phyloP scores from a whole-genome alignment of 2,329 filamentous ascomycete genomes.

The Gaeumannomyces tritici region DNA sequence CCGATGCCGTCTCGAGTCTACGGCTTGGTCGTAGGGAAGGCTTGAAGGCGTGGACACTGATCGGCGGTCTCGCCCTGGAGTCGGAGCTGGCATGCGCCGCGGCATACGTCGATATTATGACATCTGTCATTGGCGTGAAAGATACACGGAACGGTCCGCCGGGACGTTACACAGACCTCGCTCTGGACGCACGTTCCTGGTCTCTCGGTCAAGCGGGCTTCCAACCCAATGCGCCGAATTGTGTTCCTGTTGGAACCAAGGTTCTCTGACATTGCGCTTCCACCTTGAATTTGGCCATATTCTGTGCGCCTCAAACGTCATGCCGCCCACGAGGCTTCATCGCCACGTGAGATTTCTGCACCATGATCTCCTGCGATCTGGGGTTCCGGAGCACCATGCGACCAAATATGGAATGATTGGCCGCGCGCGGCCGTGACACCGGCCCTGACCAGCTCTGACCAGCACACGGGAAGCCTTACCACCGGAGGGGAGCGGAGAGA shows the following conservation, averaged over 20 bases:
- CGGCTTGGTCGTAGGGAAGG: neutral
- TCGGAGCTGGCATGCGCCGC: neutral
- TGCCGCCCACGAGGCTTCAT: neutral
- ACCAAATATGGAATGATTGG: neutral
- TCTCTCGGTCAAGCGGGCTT: neutral
- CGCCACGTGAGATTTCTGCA: neutral
- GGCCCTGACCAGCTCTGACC: neutral
- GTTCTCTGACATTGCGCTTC: neutral
- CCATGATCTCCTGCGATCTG: neutral
- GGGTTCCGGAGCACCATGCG: neutral
- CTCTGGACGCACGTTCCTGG: constrained; percentile 15
- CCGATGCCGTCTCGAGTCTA: neutral
- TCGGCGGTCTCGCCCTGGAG: neutral
- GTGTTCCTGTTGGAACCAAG: neutral
- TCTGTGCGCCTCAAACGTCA: neutral
- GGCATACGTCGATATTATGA: neutral
- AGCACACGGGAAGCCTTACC: neutral
- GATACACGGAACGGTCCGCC: neutral
- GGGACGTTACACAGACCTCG: constrained; percentile 13
- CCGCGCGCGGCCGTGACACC: neutral
- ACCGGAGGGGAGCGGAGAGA: neutral
- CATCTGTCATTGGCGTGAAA: neutral
- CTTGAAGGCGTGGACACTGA: neutral
- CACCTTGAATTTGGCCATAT: neutral
- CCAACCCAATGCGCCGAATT: neutral